These are phyloP conservation scores for Paradendryphiella salina DNA, from an alignment of 2,329 filamentous ascomycete genomes.

Conservation along the genomic window DNA sequence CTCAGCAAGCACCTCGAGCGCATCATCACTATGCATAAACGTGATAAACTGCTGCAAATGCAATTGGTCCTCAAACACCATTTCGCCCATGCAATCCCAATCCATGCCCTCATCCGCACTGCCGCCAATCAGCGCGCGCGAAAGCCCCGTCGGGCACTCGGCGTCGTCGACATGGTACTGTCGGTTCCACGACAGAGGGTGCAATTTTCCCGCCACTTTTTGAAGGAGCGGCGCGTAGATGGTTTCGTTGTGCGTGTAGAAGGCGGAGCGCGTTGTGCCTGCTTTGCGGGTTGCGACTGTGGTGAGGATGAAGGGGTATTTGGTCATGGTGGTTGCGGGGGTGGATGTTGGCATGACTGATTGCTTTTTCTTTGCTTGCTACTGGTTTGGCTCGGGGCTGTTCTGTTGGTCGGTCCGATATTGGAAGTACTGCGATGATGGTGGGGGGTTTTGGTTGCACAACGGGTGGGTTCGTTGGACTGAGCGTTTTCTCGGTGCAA, in stretches of 20 bases:
- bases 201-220: slow-evolving; percentile 17
- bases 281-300: slow-evolving; percentile 21
- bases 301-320: slow-evolving; percentile 19
- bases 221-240: slow-evolving; percentile 16
- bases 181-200: slow-evolving; percentile 25
- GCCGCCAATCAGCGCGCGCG: slow-evolving; percentile 14
- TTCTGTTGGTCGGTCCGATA: no score
- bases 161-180: slow-evolving; percentile 21
- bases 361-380: neutral
- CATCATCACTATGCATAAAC: slow-evolving; percentile 22
- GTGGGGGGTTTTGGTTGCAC: no score
- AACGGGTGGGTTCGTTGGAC: no score
- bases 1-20: slow-evolving; percentile 16
- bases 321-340: slow-evolving; percentile 15
- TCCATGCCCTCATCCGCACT: slow-evolving; percentile 15
- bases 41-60: slow-evolving; percentile 28
- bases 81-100: slow-evolving; percentile 26
- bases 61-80: slow-evolving; percentile 25
- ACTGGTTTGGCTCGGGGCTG: no score
- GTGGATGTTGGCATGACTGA: neutral
- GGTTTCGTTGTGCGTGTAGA: slow-evolving; percentile 21
- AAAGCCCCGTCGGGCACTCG: slow-evolving; percentile 16
- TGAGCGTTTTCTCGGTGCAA: no score
- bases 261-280: slow-evolving; percentile 18
- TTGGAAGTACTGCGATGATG: no score